Conservation (phyloP, 345 rosid species). For the Aethionema arabicum region DNA sequence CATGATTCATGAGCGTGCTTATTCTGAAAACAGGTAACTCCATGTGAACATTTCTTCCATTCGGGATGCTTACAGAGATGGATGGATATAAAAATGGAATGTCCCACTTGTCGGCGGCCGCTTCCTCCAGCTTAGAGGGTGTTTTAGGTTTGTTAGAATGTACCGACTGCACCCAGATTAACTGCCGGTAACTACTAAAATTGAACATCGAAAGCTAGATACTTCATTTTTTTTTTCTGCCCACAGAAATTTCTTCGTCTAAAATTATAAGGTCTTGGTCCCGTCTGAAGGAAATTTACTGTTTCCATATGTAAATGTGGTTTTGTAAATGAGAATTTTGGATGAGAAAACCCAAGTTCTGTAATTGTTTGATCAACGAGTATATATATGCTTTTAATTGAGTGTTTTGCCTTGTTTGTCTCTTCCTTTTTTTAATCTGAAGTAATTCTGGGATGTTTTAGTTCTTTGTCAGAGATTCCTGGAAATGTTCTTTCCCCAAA, state of each 20-base stretch:
- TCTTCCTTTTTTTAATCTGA: slow-evolving; percentile 5
- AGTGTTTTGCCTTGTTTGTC: background rate
- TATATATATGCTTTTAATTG: slow-evolving; percentile 7
- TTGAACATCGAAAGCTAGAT: background rate
- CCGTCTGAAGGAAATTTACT: slow-evolving; percentile 6
- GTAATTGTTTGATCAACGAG: slow-evolving; percentile 1
- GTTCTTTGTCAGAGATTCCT: slow-evolving; percentile 13
- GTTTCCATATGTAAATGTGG: background rate
- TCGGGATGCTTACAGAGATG: slow-evolving; percentile 94
- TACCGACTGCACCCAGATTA: slow-evolving; percentile 24
- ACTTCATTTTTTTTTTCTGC: background rate
- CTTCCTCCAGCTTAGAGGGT: slow-evolving; percentile 67
- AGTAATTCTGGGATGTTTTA: slow-evolving; percentile 16
- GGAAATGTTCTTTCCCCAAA: slow-evolving; percentile 5
- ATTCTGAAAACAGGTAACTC: slow-evolving; percentile 66
- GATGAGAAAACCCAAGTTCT: slow-evolving; percentile 4
- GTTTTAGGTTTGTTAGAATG: slow-evolving; percentile 29
- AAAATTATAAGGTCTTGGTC: slow-evolving; percentile 21
- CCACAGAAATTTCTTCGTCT: slow-evolving; percentile 11
- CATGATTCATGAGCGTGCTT: slow-evolving; percentile 19
- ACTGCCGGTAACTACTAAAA: slow-evolving; percentile 29
- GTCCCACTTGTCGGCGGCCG: slow-evolving; percentile 95
- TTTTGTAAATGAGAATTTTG: background rate
- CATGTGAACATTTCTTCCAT: slow-evolving; percentile 96
- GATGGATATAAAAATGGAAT: slow-evolving; percentile 99